Evolutionary conservation across 495 filamentous ascomycete species (phyloP).

Genomic region (Mytilinidion resinicola): DNA sequence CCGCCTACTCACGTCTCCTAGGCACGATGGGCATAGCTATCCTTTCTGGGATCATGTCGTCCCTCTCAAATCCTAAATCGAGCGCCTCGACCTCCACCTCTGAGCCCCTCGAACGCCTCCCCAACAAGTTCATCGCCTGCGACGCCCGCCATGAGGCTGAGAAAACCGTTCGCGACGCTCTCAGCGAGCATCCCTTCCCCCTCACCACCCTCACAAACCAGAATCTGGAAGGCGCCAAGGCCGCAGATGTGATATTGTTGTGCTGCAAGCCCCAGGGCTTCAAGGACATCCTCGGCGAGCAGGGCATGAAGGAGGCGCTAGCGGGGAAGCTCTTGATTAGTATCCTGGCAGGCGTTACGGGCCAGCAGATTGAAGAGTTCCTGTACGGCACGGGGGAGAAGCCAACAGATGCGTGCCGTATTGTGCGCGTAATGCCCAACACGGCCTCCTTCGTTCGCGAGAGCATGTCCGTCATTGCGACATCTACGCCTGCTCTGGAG

Average conservation of each 20-base stretch:
- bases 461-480: conserved; percentile 73
- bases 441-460: conserved; percentile 65
- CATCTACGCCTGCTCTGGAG: conserved; percentile 51
- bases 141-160: conserved; percentile 58
- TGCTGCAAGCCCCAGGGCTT: conserved; percentile 76
- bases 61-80: conserved; percentile 47
- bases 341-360: conserved; percentile 75
- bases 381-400: conserved; percentile 44
- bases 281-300: conserved; percentile 53
- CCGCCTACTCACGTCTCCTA: conserved; percentile 9
- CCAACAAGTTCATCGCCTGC: conserved; percentile 69
- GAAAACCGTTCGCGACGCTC: conserved; percentile 53
- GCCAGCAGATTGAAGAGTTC: conserved; percentile 54
- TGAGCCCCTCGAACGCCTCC: conserved; percentile 51
- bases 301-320: conserved; percentile 63
- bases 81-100: conserved; percentile 48
- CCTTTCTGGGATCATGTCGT: conserved; percentile 69
- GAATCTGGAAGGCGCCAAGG: conserved; percentile 53
- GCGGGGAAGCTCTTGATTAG: conserved; percentile 74
- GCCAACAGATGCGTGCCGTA: conserved; percentile 38
- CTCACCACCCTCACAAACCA: conserved; percentile 43
- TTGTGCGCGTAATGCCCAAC: conserved; percentile 77
- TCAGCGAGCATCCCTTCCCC: conserved; percentile 45
- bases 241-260: conserved; percentile 62
- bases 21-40: conserved; percentile 84